Evolutionary conservation across 768 basidiomycete species (phyloP).

Genomic region (Russula sp.): DNA sequence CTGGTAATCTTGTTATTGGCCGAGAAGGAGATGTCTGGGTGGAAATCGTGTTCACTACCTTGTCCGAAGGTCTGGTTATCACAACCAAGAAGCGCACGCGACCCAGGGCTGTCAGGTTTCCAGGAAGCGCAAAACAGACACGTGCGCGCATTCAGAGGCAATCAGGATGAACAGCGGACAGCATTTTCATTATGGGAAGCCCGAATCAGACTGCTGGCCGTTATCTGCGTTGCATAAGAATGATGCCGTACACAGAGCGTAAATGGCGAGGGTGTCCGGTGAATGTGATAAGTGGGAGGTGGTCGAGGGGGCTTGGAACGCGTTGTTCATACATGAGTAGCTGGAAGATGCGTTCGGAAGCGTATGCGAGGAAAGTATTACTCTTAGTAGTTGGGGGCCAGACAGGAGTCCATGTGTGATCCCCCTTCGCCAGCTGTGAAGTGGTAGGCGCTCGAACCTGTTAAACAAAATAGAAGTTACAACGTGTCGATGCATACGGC

Average conservation of each 20-base stretch:
- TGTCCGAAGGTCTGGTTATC: neutral
- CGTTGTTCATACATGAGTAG: neutral
- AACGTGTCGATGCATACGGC: neutral
- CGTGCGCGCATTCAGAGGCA: neutral
- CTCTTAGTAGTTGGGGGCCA: neutral
- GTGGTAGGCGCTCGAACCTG: too few species aligned
- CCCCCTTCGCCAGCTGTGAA: neutral
- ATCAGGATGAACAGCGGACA: neutral
- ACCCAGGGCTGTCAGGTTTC: too few species aligned
- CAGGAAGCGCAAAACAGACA: neutral
- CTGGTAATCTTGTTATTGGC: neutral
- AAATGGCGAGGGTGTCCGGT: too few species aligned
- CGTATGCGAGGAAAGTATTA: neutral
- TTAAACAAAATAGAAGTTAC: neutral
- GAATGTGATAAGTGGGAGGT: too few species aligned
- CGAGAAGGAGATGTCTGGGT: neutral
- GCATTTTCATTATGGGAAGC: neutral
- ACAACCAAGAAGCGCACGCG: neutral
- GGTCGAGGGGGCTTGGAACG: neutral
- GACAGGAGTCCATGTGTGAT: neutral
- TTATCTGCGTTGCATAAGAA: neutral
- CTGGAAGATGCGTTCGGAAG: neutral
- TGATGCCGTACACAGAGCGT: neutral
- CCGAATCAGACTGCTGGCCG: neutral
- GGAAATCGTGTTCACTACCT: neutral